Evolutionary conservation across 2,329 filamentous ascomycete genomes (phyloP).

Genomic region (Colletotrichum simmondsii): DNA sequence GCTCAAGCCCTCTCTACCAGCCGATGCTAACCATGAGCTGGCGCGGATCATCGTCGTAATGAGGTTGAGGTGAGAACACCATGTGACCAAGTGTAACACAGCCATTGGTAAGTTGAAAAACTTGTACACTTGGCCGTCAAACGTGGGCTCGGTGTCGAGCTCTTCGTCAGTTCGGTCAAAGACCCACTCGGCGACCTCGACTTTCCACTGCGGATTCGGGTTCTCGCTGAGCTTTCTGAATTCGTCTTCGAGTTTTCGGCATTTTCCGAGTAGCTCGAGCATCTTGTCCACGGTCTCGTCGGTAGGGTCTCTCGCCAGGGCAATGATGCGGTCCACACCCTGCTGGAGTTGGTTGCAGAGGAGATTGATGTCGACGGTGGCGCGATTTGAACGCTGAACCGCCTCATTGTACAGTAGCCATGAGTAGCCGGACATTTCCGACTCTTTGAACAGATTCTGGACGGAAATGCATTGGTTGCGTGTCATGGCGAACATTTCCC

Average conservation of each 20-base stretch:
- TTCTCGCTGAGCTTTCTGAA: conserved; percentile 25
- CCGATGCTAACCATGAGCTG: conserved; percentile 34
- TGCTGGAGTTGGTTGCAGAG: conserved; percentile 33
- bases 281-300: conserved; percentile 20
- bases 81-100: conserved; percentile 33
- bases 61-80: conserved; percentile 35
- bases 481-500: conserved; percentile 37
- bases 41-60: conserved; percentile 35
- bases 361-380: conserved; percentile 35
- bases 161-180: conserved; percentile 31
- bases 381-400: conserved; percentile 16
- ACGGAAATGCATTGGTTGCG: conserved; percentile 37
- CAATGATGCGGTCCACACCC: conserved; percentile 26
- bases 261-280: conserved; percentile 18
- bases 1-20: background rate
- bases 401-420: conserved; percentile 36
- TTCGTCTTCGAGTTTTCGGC: conserved; percentile 17
- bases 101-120: conserved; percentile 37
- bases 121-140: conserved; percentile 35
- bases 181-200: conserved; percentile 28
- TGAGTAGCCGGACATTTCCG: conserved; percentile 32
- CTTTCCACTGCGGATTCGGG: conserved; percentile 21
- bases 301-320: background rate
- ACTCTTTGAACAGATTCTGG: conserved; percentile 31
- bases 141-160: conserved; percentile 27